Percentiles rank a stretch among this genome's conserved stretches.
Conservation (phyloP, 805 yeast species). For the Suhomyces vadensis region DNA sequence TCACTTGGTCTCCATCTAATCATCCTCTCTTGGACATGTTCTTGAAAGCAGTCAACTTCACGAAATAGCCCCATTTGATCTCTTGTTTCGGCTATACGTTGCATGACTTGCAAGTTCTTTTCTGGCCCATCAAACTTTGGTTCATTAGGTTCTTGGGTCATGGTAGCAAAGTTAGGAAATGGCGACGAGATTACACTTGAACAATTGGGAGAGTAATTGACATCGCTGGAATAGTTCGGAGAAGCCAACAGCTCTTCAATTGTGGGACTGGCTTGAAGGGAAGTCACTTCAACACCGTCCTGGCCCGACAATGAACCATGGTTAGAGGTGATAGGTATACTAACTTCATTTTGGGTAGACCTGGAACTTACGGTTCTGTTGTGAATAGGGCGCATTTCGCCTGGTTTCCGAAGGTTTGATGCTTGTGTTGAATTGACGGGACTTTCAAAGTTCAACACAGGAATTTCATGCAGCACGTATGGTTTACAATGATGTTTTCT, state of each 20-base stretch:
- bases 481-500: not conserved
- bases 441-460: not conserved
- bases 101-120: not conserved
- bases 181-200: constrained; percentile 3
- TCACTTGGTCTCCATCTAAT: constrained; percentile 34
- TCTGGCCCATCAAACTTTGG: constrained; percentile 16
- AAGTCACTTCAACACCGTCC: no score
- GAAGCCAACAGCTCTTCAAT: no score
- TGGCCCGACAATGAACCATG: no score
- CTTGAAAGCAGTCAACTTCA: constrained; percentile 19
- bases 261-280: not conserved
- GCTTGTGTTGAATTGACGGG: not conserved
- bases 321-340: no score
- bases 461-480: not conserved
- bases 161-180: constrained; percentile 12
- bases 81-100: constrained; percentile 1
- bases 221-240: not conserved
- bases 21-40: constrained; percentile 33
- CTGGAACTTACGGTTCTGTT: not conserved
- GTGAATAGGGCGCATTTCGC: not conserved
- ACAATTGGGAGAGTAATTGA: not conserved
- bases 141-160: constrained; percentile 18
- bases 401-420: not conserved
- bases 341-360: no score
- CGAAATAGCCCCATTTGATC: constrained; percentile 1